Conservation (phyloP, 2,329 filamentous ascomycete species). For the Salinomyces thailandicus region DNA sequence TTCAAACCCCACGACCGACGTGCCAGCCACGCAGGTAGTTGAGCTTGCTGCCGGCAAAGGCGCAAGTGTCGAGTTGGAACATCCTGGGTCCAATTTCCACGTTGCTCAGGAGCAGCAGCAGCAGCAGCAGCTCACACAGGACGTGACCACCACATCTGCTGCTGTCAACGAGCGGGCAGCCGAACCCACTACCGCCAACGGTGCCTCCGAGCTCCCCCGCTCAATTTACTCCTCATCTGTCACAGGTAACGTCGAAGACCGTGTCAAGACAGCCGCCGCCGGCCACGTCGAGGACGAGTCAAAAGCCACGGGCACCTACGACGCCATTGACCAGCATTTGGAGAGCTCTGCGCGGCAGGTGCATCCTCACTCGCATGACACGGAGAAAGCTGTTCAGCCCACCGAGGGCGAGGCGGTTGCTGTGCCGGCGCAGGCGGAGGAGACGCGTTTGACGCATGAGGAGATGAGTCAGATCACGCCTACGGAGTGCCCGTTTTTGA, state of each 20-base stretch:
- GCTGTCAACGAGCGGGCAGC: not conserved
- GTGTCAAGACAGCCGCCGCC: slow-evolving; percentile 1
- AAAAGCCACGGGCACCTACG: slow-evolving; percentile 11
- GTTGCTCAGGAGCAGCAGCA: slow-evolving; percentile 6
- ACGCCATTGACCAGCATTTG: slow-evolving; percentile 24
- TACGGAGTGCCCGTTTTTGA: slow-evolving; percentile 28
- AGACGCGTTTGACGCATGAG: slow-evolving; percentile 27
- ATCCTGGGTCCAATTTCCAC: slow-evolving; percentile 14
- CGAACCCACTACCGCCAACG: not conserved
- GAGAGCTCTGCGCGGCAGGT: slow-evolving; percentile 19
- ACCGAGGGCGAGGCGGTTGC: slow-evolving; percentile 28
- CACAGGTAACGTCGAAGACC: slow-evolving; percentile 11
- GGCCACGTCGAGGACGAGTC: slow-evolving; percentile 16
- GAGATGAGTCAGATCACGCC: slow-evolving; percentile 28
- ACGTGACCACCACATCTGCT: not conserved
- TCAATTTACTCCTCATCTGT: slow-evolving; percentile 17
- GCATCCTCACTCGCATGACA: slow-evolving; percentile 27
- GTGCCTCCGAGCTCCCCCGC: slow-evolving; percentile 3
- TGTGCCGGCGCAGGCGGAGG: slow-evolving; percentile 20
- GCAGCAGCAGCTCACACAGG: not conserved
- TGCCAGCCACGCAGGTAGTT: slow-evolving; percentile 12
- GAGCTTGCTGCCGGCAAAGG: slow-evolving; percentile 15
- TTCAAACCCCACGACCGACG: slow-evolving; percentile 1
- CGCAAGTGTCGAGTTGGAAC: slow-evolving; percentile 10
- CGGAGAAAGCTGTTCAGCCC: slow-evolving; percentile 24